These are phyloP conservation scores for Parietichytrium sp. DNA, from an alignment of 108 stramenopile genomes.

Conservation along the genomic window DNA sequence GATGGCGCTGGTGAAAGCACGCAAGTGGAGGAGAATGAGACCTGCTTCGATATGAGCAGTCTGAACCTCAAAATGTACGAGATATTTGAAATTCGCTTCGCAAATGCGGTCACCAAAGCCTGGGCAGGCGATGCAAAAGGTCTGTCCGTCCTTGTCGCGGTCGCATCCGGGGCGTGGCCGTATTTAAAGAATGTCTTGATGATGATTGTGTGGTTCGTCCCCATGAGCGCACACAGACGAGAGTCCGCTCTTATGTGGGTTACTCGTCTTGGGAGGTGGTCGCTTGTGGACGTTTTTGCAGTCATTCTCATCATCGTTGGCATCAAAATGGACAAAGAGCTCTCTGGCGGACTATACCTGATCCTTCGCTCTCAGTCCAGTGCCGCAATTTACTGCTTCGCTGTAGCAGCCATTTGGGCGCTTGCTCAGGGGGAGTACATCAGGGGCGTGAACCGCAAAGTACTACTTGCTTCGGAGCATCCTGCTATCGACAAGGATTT, in stretches of 20 bases:
- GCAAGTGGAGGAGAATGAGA: too few species aligned
- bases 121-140: not conserved
- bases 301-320: not conserved
- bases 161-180: conserved; percentile 6
- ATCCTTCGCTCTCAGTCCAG: not conserved
- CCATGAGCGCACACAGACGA: not conserved
- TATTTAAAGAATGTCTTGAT: not conserved
- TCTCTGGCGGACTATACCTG: not conserved
- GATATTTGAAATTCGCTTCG: too few species aligned
- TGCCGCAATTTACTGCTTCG: not conserved
- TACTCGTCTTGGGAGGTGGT: conserved; percentile 7
- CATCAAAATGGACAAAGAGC: not conserved
- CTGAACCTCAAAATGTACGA: too few species aligned
- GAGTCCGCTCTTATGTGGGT: not conserved
- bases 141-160: not conserved
- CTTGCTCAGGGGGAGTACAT: conserved; percentile 18
- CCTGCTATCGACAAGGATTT: too few species aligned
- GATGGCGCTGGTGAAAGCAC: too few species aligned
- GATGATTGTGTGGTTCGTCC: not conserved
- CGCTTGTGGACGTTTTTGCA: not conserved
- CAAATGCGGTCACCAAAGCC: not conserved
- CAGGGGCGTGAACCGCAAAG: not conserved
- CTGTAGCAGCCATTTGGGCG: not conserved
- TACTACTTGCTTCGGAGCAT: too few species aligned
- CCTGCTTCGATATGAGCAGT: too few species aligned